phyloP scores from a whole-genome alignment of 495 filamentous ascomycete genomes.

The Penicillium samsonianum region DNA sequence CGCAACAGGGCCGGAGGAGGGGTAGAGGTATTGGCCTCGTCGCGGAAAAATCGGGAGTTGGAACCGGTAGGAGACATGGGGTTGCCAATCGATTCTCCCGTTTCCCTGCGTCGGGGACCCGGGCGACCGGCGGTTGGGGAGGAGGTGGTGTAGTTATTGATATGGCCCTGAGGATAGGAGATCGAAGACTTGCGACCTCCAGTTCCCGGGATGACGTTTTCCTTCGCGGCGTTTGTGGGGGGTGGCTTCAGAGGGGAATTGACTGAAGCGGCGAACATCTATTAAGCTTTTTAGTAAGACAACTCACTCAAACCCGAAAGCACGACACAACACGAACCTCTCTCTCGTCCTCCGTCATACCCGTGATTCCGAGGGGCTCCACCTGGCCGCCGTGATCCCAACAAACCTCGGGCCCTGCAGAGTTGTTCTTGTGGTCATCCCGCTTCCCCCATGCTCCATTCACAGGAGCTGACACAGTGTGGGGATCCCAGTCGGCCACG shows the following conservation, averaged over 20 bases:
- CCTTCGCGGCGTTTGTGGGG: slow-evolving; percentile 68
- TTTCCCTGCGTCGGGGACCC: slow-evolving; percentile 76
- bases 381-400: slow-evolving; percentile 80
- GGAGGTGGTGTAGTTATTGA: slow-evolving; percentile 47
- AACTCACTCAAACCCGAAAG: slow-evolving; percentile 14
- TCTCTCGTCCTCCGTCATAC: slow-evolving; percentile 81
- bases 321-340: slow-evolving; percentile 57
- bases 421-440: slow-evolving; percentile 63
- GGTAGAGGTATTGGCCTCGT: slow-evolving; percentile 59
- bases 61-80: slow-evolving; percentile 57
- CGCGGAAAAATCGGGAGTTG: slow-evolving; percentile 56
- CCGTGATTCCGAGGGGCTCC: slow-evolving; percentile 70
- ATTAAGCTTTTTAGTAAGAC: slow-evolving; percentile 21
- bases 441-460: slow-evolving; percentile 76
- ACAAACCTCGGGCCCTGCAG: slow-evolving; percentile 75
- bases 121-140: slow-evolving; percentile 70
- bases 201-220: slow-evolving; percentile 56
- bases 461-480: slow-evolving; percentile 58
- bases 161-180: slow-evolving; percentile 56
- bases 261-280: slow-evolving; percentile 81
- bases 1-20: slow-evolving; percentile 68
- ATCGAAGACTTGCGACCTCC: slow-evolving; percentile 76
- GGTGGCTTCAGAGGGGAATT: slow-evolving; percentile 92
- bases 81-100: slow-evolving; percentile 69
- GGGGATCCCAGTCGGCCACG: slow-evolving; percentile 74